phyloP scores from a whole-genome alignment of 805 yeast genomes.

The Ogataea angusta region DNA sequence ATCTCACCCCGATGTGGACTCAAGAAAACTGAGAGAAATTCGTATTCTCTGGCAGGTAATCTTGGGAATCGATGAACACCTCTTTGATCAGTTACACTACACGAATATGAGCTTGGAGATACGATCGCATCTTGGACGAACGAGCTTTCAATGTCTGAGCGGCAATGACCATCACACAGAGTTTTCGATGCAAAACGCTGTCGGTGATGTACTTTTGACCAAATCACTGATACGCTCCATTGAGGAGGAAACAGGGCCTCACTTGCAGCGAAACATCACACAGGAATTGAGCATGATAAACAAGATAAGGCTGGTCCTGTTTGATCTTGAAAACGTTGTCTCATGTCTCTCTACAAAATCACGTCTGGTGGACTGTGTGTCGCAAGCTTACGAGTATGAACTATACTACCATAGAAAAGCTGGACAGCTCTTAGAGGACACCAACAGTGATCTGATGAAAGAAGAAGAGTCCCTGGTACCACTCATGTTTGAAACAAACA shows the following conservation, averaged over 20 bases:
- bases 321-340: conserved; percentile 11
- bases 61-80: conserved; percentile 23
- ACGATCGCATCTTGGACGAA: conserved; percentile 9
- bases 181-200: conserved; percentile 6
- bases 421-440: conserved; percentile 18
- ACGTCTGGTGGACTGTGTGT: conserved; percentile 10
- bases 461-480: conserved; percentile 15
- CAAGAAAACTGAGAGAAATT: conserved; percentile 13
- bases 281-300: conserved; percentile 19
- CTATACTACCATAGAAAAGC: conserved; percentile 17
- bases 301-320: conserved; percentile 20
- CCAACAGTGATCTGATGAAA: conserved; percentile 11
- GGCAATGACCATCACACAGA: conserved; percentile 1
- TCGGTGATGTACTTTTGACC: conserved; percentile 16
- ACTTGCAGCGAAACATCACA: conserved; percentile 16
- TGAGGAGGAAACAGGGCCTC: conserved; percentile 20
- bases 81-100: conserved; percentile 17
- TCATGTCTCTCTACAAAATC: conserved; percentile 10
- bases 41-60: conserved; percentile 25
- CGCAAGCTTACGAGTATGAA: conserved; percentile 17
- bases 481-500: conserved; percentile 16
- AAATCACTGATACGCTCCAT: conserved; percentile 14
- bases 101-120: conserved; percentile 18
- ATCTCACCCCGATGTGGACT: not conserved
- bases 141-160: conserved; percentile 17